These are phyloP conservation scores for Colletotrichum lupini DNA, from an alignment of 2,329 filamentous ascomycete genomes.

Conservation along the genomic window DNA sequence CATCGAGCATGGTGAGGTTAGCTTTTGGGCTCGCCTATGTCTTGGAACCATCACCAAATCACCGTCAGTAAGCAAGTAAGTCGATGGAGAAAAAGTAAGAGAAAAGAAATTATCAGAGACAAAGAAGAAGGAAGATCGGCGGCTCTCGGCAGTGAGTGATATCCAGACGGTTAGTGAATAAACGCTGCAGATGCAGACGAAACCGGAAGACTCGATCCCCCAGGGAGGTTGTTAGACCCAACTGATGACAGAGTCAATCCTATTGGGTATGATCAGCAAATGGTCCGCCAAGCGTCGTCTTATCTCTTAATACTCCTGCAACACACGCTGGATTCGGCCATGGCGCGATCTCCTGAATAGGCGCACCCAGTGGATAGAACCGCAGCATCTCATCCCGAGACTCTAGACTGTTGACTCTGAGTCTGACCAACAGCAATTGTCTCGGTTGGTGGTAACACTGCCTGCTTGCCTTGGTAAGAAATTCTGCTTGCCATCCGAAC, in stretches of 20 bases:
- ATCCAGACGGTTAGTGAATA: background rate
- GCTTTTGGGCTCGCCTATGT: slow-evolving; percentile 6
- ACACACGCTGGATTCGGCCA: background rate
- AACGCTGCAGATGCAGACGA: background rate
- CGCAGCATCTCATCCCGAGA: background rate
- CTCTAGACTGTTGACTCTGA: background rate
- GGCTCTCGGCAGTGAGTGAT: background rate
- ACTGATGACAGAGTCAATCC: background rate
- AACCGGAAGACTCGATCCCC: background rate
- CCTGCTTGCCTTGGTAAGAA: background rate
- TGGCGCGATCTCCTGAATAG: background rate
- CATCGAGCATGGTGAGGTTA: background rate
- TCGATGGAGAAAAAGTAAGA: background rate
- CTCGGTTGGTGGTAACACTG: background rate
- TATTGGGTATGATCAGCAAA: background rate
- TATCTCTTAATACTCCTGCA: background rate
- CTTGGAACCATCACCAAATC: slow-evolving; percentile 2
- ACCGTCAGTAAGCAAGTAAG: background rate
- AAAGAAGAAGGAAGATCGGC: background rate
- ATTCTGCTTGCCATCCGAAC: background rate
- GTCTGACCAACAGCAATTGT: slow-evolving; percentile 1
- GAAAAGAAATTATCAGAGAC: slow-evolving; percentile 1
- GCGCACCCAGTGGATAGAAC: background rate
- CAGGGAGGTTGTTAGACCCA: background rate
- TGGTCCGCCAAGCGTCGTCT: background rate